phyloP scores from a whole-genome alignment of 306 rosid genomes.

The Oxytropis ochrocephala region DNA sequence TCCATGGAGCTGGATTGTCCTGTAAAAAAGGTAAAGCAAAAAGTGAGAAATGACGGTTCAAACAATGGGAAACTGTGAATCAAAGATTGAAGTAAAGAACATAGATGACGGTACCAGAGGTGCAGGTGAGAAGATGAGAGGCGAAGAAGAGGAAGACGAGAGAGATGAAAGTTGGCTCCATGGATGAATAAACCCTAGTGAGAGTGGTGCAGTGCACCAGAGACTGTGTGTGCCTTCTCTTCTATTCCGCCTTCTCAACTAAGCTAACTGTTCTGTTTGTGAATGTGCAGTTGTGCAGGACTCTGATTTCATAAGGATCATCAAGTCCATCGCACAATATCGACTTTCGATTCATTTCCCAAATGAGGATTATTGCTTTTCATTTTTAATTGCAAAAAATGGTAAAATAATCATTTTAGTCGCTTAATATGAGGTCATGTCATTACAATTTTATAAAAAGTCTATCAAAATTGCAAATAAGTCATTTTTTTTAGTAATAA shows the following conservation, averaged over 20 bases:
- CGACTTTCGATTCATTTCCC: not conserved
- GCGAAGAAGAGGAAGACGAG: slow-evolving; percentile 29
- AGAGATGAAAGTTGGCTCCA: slow-evolving; percentile 37
- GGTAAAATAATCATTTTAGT: too few species aligned
- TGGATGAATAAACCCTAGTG: slow-evolving; percentile 42
- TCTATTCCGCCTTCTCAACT: not conserved
- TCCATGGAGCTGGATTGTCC: slow-evolving; percentile 53
- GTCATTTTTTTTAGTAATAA: too few species aligned
- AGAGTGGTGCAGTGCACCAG: not conserved
- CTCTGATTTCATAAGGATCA: not conserved
- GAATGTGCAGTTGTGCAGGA: too few species aligned
- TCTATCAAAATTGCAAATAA: too few species aligned
- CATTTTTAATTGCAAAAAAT: too few species aligned
- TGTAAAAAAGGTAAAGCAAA: slow-evolving; percentile 5
- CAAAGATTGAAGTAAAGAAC: not conserved
- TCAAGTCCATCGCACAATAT: not conserved
- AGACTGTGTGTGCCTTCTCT: not conserved
- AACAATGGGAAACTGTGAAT: not conserved
- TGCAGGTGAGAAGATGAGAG: slow-evolving; percentile 33
- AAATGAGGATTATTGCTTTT: not conserved
- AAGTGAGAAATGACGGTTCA: slow-evolving; percentile 1
- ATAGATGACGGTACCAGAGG: slow-evolving; percentile 39
- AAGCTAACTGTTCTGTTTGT: not conserved
- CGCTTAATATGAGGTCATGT: too few species aligned
- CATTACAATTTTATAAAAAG: too few species aligned